These are phyloP conservation scores for Diaporthe ilicicola DNA, from an alignment of 2,329 filamentous ascomycete genomes.

Conservation along the genomic window DNA sequence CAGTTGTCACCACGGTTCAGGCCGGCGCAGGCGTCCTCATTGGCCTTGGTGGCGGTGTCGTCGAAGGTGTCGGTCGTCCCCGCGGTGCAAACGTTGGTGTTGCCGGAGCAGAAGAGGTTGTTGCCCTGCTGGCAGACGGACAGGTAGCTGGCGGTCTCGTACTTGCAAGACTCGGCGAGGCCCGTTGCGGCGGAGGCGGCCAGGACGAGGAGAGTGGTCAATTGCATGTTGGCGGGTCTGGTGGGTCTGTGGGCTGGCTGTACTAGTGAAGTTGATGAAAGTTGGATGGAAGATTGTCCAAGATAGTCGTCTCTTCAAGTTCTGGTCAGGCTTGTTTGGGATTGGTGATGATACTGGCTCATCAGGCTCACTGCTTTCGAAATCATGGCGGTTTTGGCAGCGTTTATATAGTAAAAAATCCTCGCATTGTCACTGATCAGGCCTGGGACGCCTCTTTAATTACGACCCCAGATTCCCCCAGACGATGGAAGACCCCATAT, in stretches of 20 bases:
- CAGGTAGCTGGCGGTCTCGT: constrained; percentile 16
- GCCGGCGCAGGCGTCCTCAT: constrained; percentile 10
- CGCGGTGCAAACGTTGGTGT: not conserved
- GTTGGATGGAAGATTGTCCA: not conserved
- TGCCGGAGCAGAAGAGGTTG: constrained; percentile 8
- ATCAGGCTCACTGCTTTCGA: no score
- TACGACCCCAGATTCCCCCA: constrained; percentile 2
- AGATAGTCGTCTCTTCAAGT: not conserved
- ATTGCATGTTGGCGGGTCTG: not conserved
- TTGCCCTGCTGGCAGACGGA: constrained; percentile 22
- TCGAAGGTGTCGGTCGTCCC: constrained; percentile 17
- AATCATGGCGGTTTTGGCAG: not conserved
- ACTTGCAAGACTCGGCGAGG: constrained; percentile 5
- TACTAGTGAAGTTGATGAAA: no score
- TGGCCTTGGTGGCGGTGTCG: not conserved
- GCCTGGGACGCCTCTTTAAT: not conserved
- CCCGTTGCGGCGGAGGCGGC: not conserved
- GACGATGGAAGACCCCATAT: not conserved
- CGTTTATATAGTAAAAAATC: not conserved
- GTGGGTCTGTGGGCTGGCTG: not conserved
- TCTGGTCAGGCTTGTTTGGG: not conserved
- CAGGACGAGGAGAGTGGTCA: not conserved
- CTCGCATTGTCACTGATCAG: not conserved
- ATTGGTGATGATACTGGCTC: not conserved
- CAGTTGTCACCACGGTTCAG: not conserved